A percentile compares a stretch with the other conserved stretches of the same genome.
Conservation (phyloP, 352 stramenopile species). For the Globisporangium radiosum region DNA sequence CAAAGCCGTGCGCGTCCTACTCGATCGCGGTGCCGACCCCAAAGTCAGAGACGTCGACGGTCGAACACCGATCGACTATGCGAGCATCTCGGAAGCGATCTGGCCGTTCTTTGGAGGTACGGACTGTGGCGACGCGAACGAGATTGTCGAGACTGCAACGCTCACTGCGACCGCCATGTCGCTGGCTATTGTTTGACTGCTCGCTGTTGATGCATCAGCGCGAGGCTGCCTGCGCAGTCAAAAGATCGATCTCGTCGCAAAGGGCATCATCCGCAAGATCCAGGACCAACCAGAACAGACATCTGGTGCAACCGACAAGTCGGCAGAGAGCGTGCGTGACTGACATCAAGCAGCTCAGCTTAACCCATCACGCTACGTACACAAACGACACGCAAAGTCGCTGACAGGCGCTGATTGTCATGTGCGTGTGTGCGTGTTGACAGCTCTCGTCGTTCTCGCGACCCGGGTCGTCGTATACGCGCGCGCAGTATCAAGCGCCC, state of each 20-base stretch:
- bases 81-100: constrained; percentile 68
- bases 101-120: constrained; percentile 60
- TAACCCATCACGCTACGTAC: no score
- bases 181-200: background rate
- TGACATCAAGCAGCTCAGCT: no score
- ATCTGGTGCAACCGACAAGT: constrained; percentile 26
- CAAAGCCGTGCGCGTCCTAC: constrained; percentile 47
- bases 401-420: no score
- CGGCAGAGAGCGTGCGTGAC: constrained; percentile 11
- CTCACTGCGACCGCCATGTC: background rate
- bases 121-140: background rate
- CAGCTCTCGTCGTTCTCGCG: constrained; percentile 75
- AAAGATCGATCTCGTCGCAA: constrained; percentile 49
- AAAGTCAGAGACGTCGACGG: constrained; percentile 36
- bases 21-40: constrained; percentile 41
- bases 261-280: constrained; percentile 67
- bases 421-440: background rate
- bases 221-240: constrained; percentile 40
- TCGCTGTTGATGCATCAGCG: constrained; percentile 14
- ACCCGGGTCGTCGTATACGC: constrained; percentile 63
- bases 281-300: constrained; percentile 42
- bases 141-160: background rate
- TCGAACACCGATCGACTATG: constrained; percentile 51
- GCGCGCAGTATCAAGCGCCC: constrained; percentile 52
- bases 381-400: no score